Percentiles rank a stretch among this genome's conserved stretches.
Evolutionary conservation across 768 basidiomycete species (phyloP).

Genomic region (Termitomyces sp.): DNA sequence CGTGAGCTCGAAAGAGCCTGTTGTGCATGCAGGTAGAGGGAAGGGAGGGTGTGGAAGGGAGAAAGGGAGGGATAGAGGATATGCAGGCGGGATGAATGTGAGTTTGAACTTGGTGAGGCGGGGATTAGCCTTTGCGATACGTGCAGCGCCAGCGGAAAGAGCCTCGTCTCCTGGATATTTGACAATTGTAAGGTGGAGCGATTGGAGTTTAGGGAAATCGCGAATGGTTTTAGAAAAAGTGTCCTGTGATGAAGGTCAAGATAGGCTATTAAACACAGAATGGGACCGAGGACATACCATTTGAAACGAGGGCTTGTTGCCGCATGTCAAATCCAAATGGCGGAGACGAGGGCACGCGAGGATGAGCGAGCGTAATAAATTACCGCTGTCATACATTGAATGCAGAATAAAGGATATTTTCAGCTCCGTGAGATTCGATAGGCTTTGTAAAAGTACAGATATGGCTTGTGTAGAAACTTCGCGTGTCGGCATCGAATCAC

Average conservation of each 20-base stretch:
- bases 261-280: background rate
- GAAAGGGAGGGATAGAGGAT: conserved; percentile 45
- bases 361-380: conserved; percentile 60
- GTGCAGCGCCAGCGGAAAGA: conserved; percentile 50
- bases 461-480: conserved; percentile 62
- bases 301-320: conserved; percentile 66
- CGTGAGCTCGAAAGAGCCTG: conserved; percentile 51
- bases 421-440: conserved; percentile 51
- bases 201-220: conserved; percentile 56
- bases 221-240: conserved; percentile 58
- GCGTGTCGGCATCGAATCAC: conserved; percentile 61
- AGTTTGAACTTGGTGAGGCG: conserved; percentile 60
- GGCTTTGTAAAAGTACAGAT: conserved; percentile 49
- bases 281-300: conserved; percentile 38
- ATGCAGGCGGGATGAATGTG: conserved; percentile 52
- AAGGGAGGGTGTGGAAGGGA: conserved; percentile 35
- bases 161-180: conserved; percentile 60
- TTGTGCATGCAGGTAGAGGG: conserved; percentile 35
- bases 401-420: conserved; percentile 65
- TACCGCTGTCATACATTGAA: conserved; percentile 69
- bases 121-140: conserved; percentile 61
- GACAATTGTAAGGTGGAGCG: conserved; percentile 59
- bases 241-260: conserved; percentile 31
- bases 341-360: conserved; percentile 59
- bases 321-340: conserved; percentile 60